Percentiles rank a stretch among this genome's conserved stretches.
Evolutionary conservation across 1,284 basidiomycete species (phyloP).

Genomic region (Grifola frondosa): DNA sequence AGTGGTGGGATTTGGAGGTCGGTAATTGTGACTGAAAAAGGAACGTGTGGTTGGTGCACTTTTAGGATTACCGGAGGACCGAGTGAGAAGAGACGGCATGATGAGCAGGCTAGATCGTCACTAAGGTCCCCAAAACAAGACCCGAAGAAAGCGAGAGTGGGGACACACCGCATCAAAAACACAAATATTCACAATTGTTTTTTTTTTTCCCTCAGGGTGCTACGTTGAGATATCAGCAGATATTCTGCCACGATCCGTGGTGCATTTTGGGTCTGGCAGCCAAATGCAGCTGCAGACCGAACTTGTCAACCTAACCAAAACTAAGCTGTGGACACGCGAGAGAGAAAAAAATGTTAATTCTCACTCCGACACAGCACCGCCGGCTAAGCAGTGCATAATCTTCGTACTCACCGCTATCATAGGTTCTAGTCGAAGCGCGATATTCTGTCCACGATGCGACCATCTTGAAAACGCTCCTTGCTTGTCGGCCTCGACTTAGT

Average conservation of each 20-base stretch:
- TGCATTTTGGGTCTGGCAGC: too few species aligned
- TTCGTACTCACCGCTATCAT: background rate
- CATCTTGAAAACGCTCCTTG: background rate
- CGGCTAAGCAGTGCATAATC: background rate
- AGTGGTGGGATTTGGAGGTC: conserved; percentile 19
- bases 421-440: too few species aligned
- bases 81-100: conserved; percentile 28
- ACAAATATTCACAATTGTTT: too few species aligned
- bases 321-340: too few species aligned
- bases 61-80: conserved; percentile 23
- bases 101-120: conserved; percentile 30
- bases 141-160: conserved; percentile 2
- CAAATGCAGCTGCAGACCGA: too few species aligned
- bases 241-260: too few species aligned
- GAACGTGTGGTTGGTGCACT: conserved; percentile 24
- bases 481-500: background rate
- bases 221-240: too few species aligned
- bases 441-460: background rate
- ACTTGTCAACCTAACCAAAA: too few species aligned
- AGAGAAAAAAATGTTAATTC: background rate
- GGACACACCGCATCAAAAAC: conserved; percentile 7
- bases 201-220: too few species aligned
- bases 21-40: conserved; percentile 27
- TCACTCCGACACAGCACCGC: background rate
- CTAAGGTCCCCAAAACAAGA: too few species aligned